Conservation (phyloP, 805 yeast species). For the Jamesozyma piceae region DNA sequence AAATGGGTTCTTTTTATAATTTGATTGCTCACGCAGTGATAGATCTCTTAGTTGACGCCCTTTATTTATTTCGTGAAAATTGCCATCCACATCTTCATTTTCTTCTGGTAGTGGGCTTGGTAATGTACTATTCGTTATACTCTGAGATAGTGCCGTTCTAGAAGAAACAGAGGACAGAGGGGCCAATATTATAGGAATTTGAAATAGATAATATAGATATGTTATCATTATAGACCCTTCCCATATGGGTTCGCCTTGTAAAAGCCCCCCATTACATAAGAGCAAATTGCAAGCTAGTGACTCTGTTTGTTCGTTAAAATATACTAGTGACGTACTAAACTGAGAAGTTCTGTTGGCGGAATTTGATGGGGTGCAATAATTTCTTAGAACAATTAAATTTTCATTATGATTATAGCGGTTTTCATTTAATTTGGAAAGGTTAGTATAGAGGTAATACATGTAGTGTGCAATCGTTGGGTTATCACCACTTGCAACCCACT, state of each 20-base stretch:
- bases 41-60: slow-evolving; percentile 14
- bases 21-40: slow-evolving; percentile 12
- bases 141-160: slow-evolving; percentile 3
- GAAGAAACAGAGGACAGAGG: slow-evolving; percentile 25
- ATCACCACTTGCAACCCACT: slow-evolving; percentile 28
- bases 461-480: slow-evolving; percentile 36
- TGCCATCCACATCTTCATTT: not conserved
- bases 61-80: not conserved
- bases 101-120: not conserved
- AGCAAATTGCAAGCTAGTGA: slow-evolving; percentile 23
- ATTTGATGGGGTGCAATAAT: slow-evolving; percentile 14
- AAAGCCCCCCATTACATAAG: slow-evolving; percentile 24
- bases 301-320: slow-evolving; percentile 24
- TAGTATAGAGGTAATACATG: slow-evolving; percentile 29
- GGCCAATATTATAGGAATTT: slow-evolving; percentile 23
- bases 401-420: slow-evolving; percentile 10
- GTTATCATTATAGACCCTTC: slow-evolving; percentile 13
- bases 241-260: slow-evolving; percentile 26
- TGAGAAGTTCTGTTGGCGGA: slow-evolving; percentile 22
- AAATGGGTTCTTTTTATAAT: slow-evolving; percentile 24
- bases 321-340: slow-evolving; percentile 12
- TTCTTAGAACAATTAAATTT: slow-evolving; percentile 20
- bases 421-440: slow-evolving; percentile 15
- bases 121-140: not conserved
- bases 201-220: slow-evolving; percentile 24